phyloP scores from a whole-genome alignment of 1,284 basidiomycete genomes.

The Ustilago trichophora region DNA sequence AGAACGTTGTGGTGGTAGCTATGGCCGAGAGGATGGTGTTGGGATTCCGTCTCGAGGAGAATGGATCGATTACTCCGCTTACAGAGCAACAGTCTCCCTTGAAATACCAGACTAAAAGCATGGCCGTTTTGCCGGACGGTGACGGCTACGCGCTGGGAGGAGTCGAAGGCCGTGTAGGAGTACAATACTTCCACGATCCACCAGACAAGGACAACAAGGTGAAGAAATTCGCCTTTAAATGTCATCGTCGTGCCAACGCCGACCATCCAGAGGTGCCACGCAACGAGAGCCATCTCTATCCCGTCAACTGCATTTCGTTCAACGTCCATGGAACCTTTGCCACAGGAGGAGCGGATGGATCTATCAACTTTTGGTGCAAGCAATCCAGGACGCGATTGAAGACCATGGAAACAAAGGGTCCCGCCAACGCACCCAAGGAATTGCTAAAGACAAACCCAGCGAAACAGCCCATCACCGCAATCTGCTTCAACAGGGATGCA shows the following conservation, averaged over 20 bases:
- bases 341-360: constrained; percentile 78
- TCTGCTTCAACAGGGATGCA: constrained; percentile 62
- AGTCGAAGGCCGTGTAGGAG: constrained; percentile 92
- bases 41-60: constrained; percentile 81
- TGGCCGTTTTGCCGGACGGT: constrained; percentile 57
- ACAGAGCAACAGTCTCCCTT: constrained; percentile 67
- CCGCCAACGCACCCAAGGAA: constrained; percentile 55
- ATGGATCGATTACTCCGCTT: constrained; percentile 65
- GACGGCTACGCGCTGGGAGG: constrained; percentile 79
- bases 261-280: constrained; percentile 70
- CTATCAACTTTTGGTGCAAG: constrained; percentile 76
- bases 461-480: constrained; percentile 61
- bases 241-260: constrained; percentile 80
- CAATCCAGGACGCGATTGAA: constrained; percentile 87
- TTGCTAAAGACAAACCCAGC: constrained; percentile 58
- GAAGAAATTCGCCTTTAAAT: constrained; percentile 93
- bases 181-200: constrained; percentile 76
- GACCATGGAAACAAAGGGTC: constrained; percentile 67
- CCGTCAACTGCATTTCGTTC: constrained; percentile 91
- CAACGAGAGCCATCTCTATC: constrained; percentile 74
- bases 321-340: constrained; percentile 93
- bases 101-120: constrained; percentile 87
- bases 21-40: constrained; percentile 87
- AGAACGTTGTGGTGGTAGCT: constrained; percentile 90
- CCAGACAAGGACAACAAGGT: constrained; percentile 56